Conservation (phyloP, 441 rosid genomes). For the Arabidopsis lyrata region DNA sequence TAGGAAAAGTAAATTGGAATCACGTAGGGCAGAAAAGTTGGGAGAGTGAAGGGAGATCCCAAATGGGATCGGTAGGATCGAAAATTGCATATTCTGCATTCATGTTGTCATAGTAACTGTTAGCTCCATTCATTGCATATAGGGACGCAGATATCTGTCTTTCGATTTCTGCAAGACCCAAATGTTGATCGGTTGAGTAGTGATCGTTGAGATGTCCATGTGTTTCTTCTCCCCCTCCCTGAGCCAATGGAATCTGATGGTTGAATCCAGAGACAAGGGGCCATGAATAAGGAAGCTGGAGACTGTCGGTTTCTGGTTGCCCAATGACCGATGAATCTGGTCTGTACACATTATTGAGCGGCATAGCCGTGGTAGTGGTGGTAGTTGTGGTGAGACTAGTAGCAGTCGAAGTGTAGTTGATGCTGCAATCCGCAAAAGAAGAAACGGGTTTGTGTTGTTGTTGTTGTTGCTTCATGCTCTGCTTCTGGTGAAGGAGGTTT, state of each 20-base stretch:
- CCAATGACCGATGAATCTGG: conserved; percentile 54
- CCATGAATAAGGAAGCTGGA: conserved; percentile 57
- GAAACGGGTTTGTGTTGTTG: conserved; percentile 34
- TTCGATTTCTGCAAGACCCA: conserved; percentile 52
- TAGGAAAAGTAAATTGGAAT: conserved; percentile 12
- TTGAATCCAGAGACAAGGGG: conserved; percentile 50
- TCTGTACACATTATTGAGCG: conserved; percentile 52
- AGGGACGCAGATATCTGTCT: conserved; percentile 74
- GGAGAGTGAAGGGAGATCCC: conserved; percentile 66
- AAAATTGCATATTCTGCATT: conserved; percentile 45
- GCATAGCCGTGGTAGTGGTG: conserved; percentile 37
- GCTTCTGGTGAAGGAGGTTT: conserved; percentile 71
- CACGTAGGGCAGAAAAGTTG: conserved; percentile 55
- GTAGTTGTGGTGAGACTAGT: conserved; percentile 46
- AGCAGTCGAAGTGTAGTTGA: conserved; percentile 36
- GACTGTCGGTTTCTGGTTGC: conserved; percentile 31
- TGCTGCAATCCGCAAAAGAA: conserved; percentile 21
- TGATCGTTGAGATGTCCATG: conserved; percentile 26
- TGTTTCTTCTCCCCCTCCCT: conserved; percentile 46
- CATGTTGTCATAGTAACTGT: conserved; percentile 48
- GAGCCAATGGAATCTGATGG: conserved; percentile 50
- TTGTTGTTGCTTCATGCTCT: conserved; percentile 48
- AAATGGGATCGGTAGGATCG: conserved; percentile 55
- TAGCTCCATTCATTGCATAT: conserved; percentile 66
- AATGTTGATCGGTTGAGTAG: conserved; percentile 38